These are phyloP conservation scores for Ustilago loliicola DNA, from an alignment of 1,284 basidiomycete genomes.

Conservation along the genomic window DNA sequence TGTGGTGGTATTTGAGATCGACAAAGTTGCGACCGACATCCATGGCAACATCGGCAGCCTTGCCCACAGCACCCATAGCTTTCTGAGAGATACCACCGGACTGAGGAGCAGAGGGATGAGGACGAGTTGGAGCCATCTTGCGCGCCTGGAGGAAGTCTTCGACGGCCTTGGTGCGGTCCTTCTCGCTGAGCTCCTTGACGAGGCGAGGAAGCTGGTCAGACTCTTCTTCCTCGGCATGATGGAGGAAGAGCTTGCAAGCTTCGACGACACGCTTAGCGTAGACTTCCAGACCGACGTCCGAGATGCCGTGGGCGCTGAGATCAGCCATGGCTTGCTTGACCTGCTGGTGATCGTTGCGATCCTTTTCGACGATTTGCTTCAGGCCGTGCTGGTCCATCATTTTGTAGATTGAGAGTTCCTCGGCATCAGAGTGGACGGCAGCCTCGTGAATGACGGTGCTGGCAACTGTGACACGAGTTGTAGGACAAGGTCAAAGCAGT, in stretches of 20 bases:
- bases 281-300: constrained; percentile 26
- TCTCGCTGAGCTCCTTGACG: constrained; percentile 28
- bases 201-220: constrained; percentile 36
- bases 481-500: neutral
- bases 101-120: constrained; percentile 63
- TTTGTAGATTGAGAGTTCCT: constrained; percentile 60
- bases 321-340: constrained; percentile 55
- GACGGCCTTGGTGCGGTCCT: constrained; percentile 52
- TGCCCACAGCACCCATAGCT: constrained; percentile 38
- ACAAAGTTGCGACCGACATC: constrained; percentile 34
- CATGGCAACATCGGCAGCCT: constrained; percentile 25
- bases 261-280: constrained; percentile 42
- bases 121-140: constrained; percentile 53
- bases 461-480: constrained; percentile 17
- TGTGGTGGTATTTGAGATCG: constrained; percentile 39
- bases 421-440: constrained; percentile 42
- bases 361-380: constrained; percentile 27
- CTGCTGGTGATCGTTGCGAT: constrained; percentile 54
- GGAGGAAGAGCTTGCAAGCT: constrained; percentile 54
- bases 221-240: constrained; percentile 58
- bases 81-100: constrained; percentile 57
- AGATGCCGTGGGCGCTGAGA: constrained; percentile 42
- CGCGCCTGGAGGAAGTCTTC: constrained; percentile 54
- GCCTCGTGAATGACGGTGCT: constrained; percentile 44
- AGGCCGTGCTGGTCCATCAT: constrained; percentile 38